Percentiles rank a stretch among this genome's conserved stretches.
phyloP scores from a whole-genome alignment of 2,329 filamentous ascomycete genomes.

The Ascochyta fabae region DNA sequence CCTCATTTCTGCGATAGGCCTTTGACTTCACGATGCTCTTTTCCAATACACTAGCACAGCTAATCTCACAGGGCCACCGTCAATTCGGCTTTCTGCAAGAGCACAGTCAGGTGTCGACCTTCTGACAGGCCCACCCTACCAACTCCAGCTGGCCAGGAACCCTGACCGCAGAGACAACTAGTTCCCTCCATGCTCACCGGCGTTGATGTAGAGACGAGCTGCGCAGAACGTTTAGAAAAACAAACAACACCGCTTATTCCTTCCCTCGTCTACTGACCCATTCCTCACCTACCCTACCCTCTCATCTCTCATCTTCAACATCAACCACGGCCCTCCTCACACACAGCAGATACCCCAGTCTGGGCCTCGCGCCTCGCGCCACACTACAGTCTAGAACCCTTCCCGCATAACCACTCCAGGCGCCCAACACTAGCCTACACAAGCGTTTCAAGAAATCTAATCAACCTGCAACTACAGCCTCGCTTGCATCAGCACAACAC shows the following conservation, averaged over 20 bases:
- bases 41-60: background rate
- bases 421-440: background rate
- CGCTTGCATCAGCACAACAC: no score
- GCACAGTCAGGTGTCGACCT: background rate
- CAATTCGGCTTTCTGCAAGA: background rate
- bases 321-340: background rate
- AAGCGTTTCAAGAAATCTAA: background rate
- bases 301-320: background rate
- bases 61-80: background rate
- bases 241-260: no score
- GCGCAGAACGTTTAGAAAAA: no score
- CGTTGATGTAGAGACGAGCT: no score
- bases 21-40: conserved; percentile 2
- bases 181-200: no score
- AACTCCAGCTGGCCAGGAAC: no score
- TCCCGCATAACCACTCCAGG: background rate
- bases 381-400: background rate
- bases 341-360: no score
- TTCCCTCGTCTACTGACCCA: no score
- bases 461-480: background rate
- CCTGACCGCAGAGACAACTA: no score
- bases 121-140: background rate
- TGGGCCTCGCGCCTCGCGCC: no score
- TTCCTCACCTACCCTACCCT: background rate
- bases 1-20: conserved; percentile 8